A percentile compares a stretch with the other conserved stretches of the same genome.
Conservation (phyloP, 345 rosid species). For the Dipteronia dyeriana region DNA sequence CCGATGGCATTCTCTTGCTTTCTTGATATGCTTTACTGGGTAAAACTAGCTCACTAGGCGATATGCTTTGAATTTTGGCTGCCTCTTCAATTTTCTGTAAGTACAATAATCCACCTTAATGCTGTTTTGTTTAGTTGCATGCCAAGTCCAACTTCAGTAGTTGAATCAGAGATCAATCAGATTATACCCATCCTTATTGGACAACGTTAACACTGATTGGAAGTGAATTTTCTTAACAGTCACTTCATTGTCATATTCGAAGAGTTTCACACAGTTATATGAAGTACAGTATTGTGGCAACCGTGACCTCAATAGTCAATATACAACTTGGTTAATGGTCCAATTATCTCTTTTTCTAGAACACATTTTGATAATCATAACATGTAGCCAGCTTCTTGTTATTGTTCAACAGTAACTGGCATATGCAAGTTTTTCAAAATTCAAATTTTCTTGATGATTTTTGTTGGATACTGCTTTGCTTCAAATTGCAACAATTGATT, state of each 20-base stretch:
- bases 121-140: neutral
- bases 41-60: constrained; percentile 60
- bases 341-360: too few relatives aligned
- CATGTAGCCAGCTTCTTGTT: too few relatives aligned
- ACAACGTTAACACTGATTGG: constrained; percentile 12
- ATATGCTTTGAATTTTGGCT: constrained; percentile 28
- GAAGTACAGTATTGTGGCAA: too few relatives aligned
- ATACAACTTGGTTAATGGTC: too few relatives aligned
- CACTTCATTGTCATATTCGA: constrained; percentile 91
- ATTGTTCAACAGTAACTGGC: too few relatives aligned
- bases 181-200: neutral
- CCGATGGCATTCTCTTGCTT: constrained; percentile 21
- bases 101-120: neutral
- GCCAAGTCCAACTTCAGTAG: neutral
- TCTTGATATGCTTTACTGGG: constrained; percentile 43
- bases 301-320: too few relatives aligned
- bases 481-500: too few relatives aligned
- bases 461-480: too few relatives aligned
- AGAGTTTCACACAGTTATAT: constrained; percentile 86
- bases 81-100: neutral
- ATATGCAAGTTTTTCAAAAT: too few relatives aligned
- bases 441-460: too few relatives aligned
- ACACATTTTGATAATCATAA: too few relatives aligned
- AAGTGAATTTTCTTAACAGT: constrained; percentile 47
- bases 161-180: neutral